These are phyloP conservation scores for Aspergillus sp. DNA, from an alignment of 2,329 filamentous ascomycete genomes.

Conservation along the genomic window DNA sequence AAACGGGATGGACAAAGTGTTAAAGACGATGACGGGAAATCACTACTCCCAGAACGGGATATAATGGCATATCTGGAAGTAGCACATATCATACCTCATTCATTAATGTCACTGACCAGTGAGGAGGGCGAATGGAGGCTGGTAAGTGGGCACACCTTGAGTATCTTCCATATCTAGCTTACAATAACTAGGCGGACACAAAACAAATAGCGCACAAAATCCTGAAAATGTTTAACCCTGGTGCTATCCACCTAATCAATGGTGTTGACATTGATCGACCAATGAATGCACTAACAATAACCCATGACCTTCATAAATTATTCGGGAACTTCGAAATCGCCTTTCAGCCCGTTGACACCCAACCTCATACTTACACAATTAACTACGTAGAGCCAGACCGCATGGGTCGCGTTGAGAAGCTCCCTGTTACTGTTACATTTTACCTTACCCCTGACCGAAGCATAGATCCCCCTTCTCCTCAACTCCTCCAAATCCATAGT, in stretches of 20 bases:
- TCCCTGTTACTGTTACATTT: conserved; percentile 9
- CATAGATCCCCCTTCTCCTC: conserved; percentile 30
- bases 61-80: conserved; percentile 6
- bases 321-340: conserved; percentile 36
- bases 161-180: not conserved
- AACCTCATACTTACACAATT: conserved; percentile 29
- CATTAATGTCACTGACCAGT: conserved; percentile 1
- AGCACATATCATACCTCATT: conserved; percentile 8
- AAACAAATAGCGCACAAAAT: conserved; percentile 38
- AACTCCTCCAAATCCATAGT: conserved; percentile 23
- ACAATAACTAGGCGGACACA: conserved; percentile 19
- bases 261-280: conserved; percentile 43
- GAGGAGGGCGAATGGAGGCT: conserved; percentile 11
- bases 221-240: conserved; percentile 45
- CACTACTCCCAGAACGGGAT: not conserved
- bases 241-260: conserved; percentile 37
- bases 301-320: conserved; percentile 20
- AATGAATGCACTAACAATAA: conserved; percentile 41
- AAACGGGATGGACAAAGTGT: conserved; percentile 7
- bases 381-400: conserved; percentile 8
- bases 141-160: conserved; percentile 7
- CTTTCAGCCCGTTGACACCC: conserved; percentile 24
- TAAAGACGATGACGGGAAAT: conserved; percentile 18
- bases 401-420: not conserved
- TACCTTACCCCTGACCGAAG: conserved; percentile 20